A percentile compares a stretch with the other conserved stretches of the same genome.
phyloP scores from a whole-genome alignment of 1,139 yeast species.

The Yamadazyma buinensis region DNA sequence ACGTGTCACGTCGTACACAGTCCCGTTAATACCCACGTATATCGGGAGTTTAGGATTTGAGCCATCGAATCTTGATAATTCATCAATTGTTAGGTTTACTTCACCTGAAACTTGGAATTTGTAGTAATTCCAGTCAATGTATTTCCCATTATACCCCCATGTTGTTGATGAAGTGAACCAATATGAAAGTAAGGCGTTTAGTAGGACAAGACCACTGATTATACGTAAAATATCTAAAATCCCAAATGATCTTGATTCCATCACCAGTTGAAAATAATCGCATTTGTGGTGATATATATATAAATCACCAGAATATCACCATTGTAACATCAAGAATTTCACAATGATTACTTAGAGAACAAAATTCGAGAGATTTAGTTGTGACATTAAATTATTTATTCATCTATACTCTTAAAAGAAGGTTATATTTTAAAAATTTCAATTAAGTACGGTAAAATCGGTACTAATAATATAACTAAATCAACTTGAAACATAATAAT shows the following conservation, averaged over 20 bases:
- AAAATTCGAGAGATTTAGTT: no score
- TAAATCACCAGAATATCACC: no score
- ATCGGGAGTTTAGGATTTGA: constrained; percentile 47
- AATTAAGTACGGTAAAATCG: neutral
- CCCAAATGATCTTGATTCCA: constrained; percentile 15
- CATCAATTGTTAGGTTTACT: constrained; percentile 38
- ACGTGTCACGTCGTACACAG: constrained; percentile 64
- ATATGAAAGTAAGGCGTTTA: constrained; percentile 50
- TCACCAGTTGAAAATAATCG: neutral
- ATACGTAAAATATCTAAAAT: constrained; percentile 42
- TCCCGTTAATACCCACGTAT: constrained; percentile 63
- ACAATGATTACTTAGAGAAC: no score
- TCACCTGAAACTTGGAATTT: constrained; percentile 20
- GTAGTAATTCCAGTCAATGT: constrained; percentile 44
- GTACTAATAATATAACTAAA: constrained; percentile 16
- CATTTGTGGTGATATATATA: neutral
- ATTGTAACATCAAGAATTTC: no score
- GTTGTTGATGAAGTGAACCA: constrained; percentile 45
- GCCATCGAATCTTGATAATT: constrained; percentile 55
- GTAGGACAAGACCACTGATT: constrained; percentile 42
- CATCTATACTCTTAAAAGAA: no score
- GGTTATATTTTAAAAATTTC: neutral
- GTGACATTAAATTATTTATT: no score
- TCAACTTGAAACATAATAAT: constrained; percentile 31
- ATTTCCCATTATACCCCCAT: constrained; percentile 55